Evolutionary conservation across 1,139 yeast species (phyloP), one percentile per base, ranked within the genome.

Genomic region (Candida albicans): DNA sequence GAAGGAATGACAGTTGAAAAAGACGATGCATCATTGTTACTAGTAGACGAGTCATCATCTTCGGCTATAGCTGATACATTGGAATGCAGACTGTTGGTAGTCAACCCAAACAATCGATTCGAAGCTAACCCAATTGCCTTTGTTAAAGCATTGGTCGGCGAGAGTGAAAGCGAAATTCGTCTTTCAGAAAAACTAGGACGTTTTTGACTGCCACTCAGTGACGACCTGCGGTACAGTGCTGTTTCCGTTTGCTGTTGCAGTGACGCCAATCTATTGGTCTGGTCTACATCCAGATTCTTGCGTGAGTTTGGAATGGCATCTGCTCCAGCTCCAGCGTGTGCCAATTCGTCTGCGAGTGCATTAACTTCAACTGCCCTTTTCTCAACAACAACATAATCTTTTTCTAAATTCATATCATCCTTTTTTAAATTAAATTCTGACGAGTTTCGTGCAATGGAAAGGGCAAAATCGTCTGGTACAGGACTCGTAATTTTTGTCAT

Each of bases 291-390:
- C 48, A 45, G 48, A 22, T 42, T 37, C 28, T 43, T 43, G 10
- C 55, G 40, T 8, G 52, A 38, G 14, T 52, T 52, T 37, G 58
- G 58, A 42, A 76, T 73, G 0, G 81, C 84, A 22, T 69, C 73
- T 3, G 75, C 79, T 1, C 82, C 81, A 42, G 79, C 68, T 0
- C 87, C 87, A 2, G 85, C 83, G 50, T 77, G 76, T 2, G 87
- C 93, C 44, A 91, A 70, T 59, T 90, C 96, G 63, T 93, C 98
- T 8, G 98, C 98, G 45, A 93, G 72, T 1, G 96, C 95, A 66
- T 93, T 93, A 9, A 93, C 96, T 62, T 93, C 98, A 4, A 93
- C 97, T 0, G 95, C 89, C 42, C 95, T 77, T 62, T 90, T 91
- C 61, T 93, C 98, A 24, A 93, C 93, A 33, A 93, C 96, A 37